phyloP scores from a whole-genome alignment of 83 land plant genomes.

The Picea engelmannii region DNA sequence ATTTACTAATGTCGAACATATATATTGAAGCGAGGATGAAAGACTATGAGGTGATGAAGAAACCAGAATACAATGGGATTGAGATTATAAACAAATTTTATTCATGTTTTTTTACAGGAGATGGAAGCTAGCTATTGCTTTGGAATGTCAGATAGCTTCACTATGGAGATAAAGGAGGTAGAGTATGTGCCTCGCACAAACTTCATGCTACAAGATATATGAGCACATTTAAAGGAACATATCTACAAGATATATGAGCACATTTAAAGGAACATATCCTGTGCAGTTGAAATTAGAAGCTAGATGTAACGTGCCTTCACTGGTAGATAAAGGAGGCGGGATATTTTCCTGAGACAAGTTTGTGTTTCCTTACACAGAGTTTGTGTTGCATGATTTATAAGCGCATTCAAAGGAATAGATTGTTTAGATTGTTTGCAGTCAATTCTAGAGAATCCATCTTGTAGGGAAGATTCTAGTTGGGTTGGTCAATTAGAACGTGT shows the following conservation, averaged over 20 bases:
- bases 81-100: neutral
- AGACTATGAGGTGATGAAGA: neutral
- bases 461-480: no score
- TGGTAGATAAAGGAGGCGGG: no score
- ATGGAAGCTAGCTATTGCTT: neutral
- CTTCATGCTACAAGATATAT: neutral
- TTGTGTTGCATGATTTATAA: no score
- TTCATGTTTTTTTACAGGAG: neutral
- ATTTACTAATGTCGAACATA: constrained; percentile 1
- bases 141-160: neutral
- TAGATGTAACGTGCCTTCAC: neutral
- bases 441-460: no score
- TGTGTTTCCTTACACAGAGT: no score
- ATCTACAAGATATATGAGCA: no score
- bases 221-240: no score
- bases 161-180: neutral
- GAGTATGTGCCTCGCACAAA: neutral
- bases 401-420: no score
- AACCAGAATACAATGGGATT: neutral
- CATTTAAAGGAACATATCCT: neutral
- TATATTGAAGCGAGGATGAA: constrained; percentile 5
- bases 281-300: neutral
- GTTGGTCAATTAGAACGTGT: no score
- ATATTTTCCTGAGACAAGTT: no score
- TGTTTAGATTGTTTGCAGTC: no score